Conservation (phyloP, 208 protist species). For the Acanthamoeba sp. region DNA sequence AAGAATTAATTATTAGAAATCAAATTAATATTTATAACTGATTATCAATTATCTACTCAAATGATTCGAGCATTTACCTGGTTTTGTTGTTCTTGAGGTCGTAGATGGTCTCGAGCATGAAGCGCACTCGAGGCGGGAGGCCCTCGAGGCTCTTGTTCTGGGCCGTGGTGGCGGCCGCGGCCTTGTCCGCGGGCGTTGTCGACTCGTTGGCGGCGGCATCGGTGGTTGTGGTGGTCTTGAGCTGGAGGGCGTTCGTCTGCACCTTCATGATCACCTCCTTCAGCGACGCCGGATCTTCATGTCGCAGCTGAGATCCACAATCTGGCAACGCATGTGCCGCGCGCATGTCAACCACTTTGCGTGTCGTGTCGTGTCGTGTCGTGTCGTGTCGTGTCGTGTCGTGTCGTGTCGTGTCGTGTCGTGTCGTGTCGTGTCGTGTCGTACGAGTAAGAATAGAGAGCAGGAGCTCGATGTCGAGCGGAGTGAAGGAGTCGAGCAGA, state of each 20-base stretch:
- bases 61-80: too few relatives aligned
- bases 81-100: conserved; percentile 71
- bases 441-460: conserved; percentile 41
- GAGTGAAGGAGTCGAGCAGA: not conserved
- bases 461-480: conserved; percentile 58
- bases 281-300: conserved; percentile 41
- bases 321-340: not conserved
- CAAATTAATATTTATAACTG: too few relatives aligned
- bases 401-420: too few relatives aligned
- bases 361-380: too few relatives aligned
- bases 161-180: not conserved
- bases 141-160: conserved; percentile 50
- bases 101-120: conserved; percentile 72
- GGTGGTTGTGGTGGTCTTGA: not conserved
- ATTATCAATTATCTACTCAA: too few relatives aligned
- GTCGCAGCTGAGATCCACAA: conserved; percentile 15
- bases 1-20: not conserved
- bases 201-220: not conserved
- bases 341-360: too few relatives aligned
- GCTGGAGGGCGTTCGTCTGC: not conserved
- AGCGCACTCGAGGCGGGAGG: conserved; percentile 44
- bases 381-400: too few relatives aligned
- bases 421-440: too few relatives aligned
- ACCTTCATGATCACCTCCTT: conserved; percentile 68
- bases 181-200: not conserved